Evolutionary conservation across 2,329 filamentous ascomycete species (phyloP), one percentile per base, ranked within the genome.

Genomic region (Uncinocarpus reesii): DNA sequence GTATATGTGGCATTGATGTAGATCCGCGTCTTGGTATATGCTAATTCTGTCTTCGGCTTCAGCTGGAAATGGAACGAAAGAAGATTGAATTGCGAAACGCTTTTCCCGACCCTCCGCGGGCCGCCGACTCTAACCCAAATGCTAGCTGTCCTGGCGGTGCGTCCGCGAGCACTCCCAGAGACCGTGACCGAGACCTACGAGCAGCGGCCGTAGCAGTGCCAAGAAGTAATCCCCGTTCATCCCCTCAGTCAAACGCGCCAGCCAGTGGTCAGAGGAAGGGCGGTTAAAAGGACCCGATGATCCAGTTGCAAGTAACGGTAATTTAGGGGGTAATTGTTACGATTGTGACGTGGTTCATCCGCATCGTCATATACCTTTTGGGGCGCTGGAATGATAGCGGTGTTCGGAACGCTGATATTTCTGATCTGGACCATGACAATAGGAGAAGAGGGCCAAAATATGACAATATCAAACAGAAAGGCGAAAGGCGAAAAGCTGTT

Each of bases 51-150:
- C 18, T 15, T 4, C 24, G n/a, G 26, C n/a, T 28, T 23, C 32
- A 70, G 67, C 65, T 70, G 42, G 69, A 71, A 54, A 71, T 72
- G 69, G 70, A 72, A 55, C 64, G 68, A 41, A 67, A 70, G 53
- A 72, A 72, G 56, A 69, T 71, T 20, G 65, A 69, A 50, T 57
- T 71, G 18, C 65, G 67, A 36, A 68, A 61, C 42, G 65, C 40
- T 43, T 49, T 42, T 28, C 47, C 18, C 29, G 36, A 29, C 7
- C 10, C 42, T 29, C 16, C 41, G 4, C 34, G 41, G 26, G n/a
- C 11, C n/a, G 47, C 20, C 15, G 41, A 44, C 13, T 38, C 46
- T n/a, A 48, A 42, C 26, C 21, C 43, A n/a, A 48, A 46, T 13
- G 28, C 43, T 13, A 32, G 15, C 28, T 29, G 36, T 5, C 21